Evolutionary conservation across 805 yeast genomes (phyloP).

Genomic region (Scheffersomyces stipitis): DNA sequence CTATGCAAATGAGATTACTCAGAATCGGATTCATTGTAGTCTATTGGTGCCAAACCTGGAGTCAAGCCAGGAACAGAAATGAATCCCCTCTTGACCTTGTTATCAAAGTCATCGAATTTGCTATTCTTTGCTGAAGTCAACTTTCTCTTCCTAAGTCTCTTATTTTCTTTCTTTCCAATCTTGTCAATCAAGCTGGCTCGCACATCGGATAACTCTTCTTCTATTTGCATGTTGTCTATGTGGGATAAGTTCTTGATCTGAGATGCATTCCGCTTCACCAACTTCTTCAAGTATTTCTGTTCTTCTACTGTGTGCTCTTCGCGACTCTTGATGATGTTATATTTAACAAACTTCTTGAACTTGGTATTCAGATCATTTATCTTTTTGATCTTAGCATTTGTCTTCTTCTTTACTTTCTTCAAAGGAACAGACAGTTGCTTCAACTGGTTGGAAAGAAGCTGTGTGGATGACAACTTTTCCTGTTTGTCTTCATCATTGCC

Average conservation of each 20-base stretch:
- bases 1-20: slow-evolving; percentile 10
- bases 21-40: slow-evolving; percentile 31
- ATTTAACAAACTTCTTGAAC: slow-evolving; percentile 36
- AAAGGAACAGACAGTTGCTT: slow-evolving; percentile 5
- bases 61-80: slow-evolving; percentile 65
- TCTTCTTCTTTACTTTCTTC: slow-evolving; percentile 5
- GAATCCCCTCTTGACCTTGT: slow-evolving; percentile 43
- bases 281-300: slow-evolving; percentile 36
- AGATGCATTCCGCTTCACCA: slow-evolving; percentile 36
- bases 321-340: slow-evolving; percentile 38
- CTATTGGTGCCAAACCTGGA: slow-evolving; percentile 86
- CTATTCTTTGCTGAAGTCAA: slow-evolving; percentile 13
- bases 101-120: slow-evolving; percentile 25
- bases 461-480: slow-evolving; percentile 9
- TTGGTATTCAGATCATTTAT: slow-evolving; percentile 27
- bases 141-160: slow-evolving; percentile 16
- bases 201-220: slow-evolving; percentile 29
- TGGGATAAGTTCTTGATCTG: slow-evolving; percentile 26
- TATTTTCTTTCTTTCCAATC: slow-evolving; percentile 16
- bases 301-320: slow-evolving; percentile 30
- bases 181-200: slow-evolving; percentile 25
- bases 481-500: slow-evolving; percentile 2
- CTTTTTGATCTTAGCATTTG: slow-evolving; percentile 23
- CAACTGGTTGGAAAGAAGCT: slow-evolving; percentile 10
- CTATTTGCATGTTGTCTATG: slow-evolving; percentile 30